Evolutionary conservation across 371 early-diverging fungal genomes (phyloP), one percentile per base, ranked within the genome.

Genomic region (Mucor sp.): DNA sequence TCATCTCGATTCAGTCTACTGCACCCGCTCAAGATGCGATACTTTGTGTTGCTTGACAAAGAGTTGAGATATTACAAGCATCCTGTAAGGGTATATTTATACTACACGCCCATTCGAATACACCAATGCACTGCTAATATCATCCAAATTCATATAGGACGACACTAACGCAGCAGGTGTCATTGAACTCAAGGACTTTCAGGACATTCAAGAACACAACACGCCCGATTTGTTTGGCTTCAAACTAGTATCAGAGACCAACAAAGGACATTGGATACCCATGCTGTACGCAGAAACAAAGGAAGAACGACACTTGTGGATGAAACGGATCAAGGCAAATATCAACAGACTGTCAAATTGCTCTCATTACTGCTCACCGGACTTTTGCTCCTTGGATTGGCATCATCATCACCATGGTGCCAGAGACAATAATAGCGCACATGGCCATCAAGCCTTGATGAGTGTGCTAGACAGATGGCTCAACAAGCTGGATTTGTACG

Each of bases 241-340:
- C 25, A 37, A 32, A 14, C 44, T 66, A 8, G 59, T 63, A 12
- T 70, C 75, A 17, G 61, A 57, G 35, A 65, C 69, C 48, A 57
- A 17, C 21, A 47, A 63, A 28, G 57, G 64, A n/a, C 69, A 71
- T 5, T 32, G 53, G 17, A 50, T 58, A n/a, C 65, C 68, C 32
- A 60, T 66, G 7, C 27, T 74, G 61, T 69, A 62, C 60, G 74
- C 70, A 15, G 67, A 74, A 30, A 35, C 58, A 43, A 17, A 33
- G 32, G 23, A 66, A 71, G 30, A 56, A 47, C 41, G 17, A 7
- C 62, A 61, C 25, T 21, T 21, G 33, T 73, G 69, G 74, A 68
- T 19, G 19, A 47, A 47, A 21, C 21, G 21, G 8, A 47, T 19
- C 19, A 47, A 47, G 21, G 23, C 47, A n/a, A 47, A 21, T 21